Base-by-base conservation (phyloP, 2,329 filamentous ascomycete genomes). In the Emmonsia crescens region DNA sequence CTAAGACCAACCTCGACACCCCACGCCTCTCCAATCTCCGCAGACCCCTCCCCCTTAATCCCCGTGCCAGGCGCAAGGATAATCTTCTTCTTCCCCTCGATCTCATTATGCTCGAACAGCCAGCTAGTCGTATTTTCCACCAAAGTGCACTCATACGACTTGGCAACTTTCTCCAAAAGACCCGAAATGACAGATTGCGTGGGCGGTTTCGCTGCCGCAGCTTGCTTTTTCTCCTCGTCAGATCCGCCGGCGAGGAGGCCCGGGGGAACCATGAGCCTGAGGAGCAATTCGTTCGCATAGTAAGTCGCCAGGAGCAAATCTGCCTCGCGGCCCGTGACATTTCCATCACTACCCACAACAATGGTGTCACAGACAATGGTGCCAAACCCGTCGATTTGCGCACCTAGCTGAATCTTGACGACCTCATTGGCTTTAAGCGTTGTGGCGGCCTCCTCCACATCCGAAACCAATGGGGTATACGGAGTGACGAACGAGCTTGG, bases 111-210 rank as follows among this genome's bases (percentile, higher is more conserved):
- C 73, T 91, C 91, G 75, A 99, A 97, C 64, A 91, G 79, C 92
- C 94, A 99, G 72, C 90, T 96, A 51, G 94, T 99, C 66, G 94
- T 99, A 83, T 92, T 96, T 84, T 99, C 94, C 61, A 99, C 91
- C 31, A 97, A 80, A 75, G 87, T 95, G 82, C 89, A 92, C 64
- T 90, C 92, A 77, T 95, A 99, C 69, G 85, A 83, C 80, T 95
- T 91, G 73, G 87, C 89, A 54, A 97, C 85, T 83, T 94, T 96
- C 78, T 96, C 91, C 58, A 99, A 80, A 66, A 97, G 80, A 69
- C 83, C 82, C 66, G 89, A 94, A 71, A 99, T 97, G 79, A 91
- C 88, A 71, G 84, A 79, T 78, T 97, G 93, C 59, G 89, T 89
- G 62, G 88, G 89, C 60, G 91, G 79, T 81, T 96, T 96, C 76